Evolutionary conservation across 768 basidiomycete species (phyloP).

Genomic region (Lyophyllum atratum): DNA sequence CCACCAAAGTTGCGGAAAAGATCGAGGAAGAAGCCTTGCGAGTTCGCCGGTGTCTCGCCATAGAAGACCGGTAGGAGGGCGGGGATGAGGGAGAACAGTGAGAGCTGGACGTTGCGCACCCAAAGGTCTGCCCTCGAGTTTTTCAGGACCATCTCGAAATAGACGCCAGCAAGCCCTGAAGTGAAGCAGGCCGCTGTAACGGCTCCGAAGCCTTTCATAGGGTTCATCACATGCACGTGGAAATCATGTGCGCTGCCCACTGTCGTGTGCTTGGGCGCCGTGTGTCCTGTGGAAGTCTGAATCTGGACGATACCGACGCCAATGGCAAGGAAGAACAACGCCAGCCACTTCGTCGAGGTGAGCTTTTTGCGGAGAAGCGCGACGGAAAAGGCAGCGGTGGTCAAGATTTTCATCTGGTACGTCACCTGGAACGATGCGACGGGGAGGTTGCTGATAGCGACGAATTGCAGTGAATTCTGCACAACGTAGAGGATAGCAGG

Average conservation of each 20-base stretch:
- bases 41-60: conserved; percentile 37
- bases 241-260: conserved; percentile 75
- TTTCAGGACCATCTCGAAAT: conserved; percentile 94
- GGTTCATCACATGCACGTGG: conserved; percentile 77
- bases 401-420: conserved; percentile 98
- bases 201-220: conserved; percentile 79
- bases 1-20: conserved; percentile 86
- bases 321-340: conserved; percentile 84
- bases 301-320: conserved; percentile 97
- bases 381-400: conserved; percentile 92
- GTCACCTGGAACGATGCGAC: conserved; percentile 98
- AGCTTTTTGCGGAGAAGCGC: conserved; percentile 77
- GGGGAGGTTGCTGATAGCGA: conserved; percentile 92
- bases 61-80: conserved; percentile 83
- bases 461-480: conserved; percentile 97
- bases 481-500: conserved; percentile 94
- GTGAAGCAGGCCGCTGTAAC: conserved; percentile 88
- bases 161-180: conserved; percentile 88
- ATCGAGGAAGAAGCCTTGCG: conserved; percentile 52
- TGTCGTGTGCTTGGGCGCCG: conserved; percentile 32
- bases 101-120: conserved; percentile 89
- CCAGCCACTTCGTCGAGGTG: conserved; percentile 78
- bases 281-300: conserved; percentile 51
- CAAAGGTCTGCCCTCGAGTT: conserved; percentile 82
- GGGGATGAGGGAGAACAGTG: conserved; percentile 87